Percentiles rank a stretch among this genome's conserved stretches.
Evolutionary conservation across 78 protist species (phyloP).

Genomic region (Dictyostelium citrinum): DNA sequence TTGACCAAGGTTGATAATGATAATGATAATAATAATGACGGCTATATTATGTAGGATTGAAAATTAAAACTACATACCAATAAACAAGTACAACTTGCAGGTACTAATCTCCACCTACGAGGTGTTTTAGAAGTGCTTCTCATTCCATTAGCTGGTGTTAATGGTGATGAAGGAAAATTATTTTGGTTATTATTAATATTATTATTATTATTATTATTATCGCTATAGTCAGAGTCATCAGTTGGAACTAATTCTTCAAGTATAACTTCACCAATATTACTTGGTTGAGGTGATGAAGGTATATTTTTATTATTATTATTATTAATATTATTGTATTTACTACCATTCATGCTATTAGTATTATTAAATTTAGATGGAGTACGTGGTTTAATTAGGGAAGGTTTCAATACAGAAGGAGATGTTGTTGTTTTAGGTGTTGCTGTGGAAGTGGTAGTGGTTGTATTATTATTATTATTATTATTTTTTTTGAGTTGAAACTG

Average conservation of each 20-base stretch:
- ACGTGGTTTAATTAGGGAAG: neutral
- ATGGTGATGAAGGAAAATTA: slow-evolving; percentile 13
- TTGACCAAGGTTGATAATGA: neutral
- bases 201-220: neutral
- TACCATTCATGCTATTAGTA: no score
- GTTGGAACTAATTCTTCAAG: slow-evolving; percentile 6
- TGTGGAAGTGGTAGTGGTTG: neutral
- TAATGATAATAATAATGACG: neutral
- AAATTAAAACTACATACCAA: slow-evolving; percentile 9
- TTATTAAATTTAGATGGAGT: neutral
- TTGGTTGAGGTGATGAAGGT: neutral
- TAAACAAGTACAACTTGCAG: slow-evolving; percentile 67
- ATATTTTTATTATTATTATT: neutral
- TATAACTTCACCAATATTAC: neutral
- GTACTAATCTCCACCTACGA: slow-evolving; percentile 73
- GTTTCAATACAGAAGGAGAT: neutral
- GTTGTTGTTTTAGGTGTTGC: neutral
- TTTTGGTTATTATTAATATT: neutral
- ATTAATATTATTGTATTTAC: neutral
- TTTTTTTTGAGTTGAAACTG: neutral
- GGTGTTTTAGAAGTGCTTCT: slow-evolving; percentile 5
- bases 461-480: neutral
- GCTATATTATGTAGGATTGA: neutral
- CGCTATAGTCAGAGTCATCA: neutral
- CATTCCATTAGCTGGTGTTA: slow-evolving; percentile 9